Base-by-base conservation (phyloP, 768 basidiomycete species). In the Lactarius tabidus region DNA sequence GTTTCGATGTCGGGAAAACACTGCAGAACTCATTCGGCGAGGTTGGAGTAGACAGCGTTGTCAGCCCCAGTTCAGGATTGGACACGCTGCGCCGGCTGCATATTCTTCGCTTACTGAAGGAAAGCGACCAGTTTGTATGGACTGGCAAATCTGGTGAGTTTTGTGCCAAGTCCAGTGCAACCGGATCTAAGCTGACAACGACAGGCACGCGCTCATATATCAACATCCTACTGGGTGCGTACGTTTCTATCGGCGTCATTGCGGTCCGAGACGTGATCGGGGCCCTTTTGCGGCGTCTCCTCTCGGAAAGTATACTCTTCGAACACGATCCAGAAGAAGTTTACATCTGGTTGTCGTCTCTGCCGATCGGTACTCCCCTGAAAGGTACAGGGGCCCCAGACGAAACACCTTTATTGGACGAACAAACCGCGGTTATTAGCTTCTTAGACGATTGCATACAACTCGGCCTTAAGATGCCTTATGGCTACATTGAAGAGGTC, bases 361-460 rank as follows among this genome's bases (percentile, higher is more conserved):
- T 95, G 0, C 90, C 92, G 0, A 74, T 72, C 4, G 77, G 74
- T 8, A 74, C 72, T 35, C 79, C 80, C 15, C 70, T 70, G 17
- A 69, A 70, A 17, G 72, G 75, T 31, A 75, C 78, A 1, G 73
- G 80, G 64, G 75, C 83, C 2, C 84, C 84, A 1, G 85, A 89
- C 63, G 83, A 80, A 4, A 75, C 81, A 0, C 72, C 78, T 6
- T 76, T 89, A 26, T 79, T 77, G 2, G 84, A 84, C 53, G 90
- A 89, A 75, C 77, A 78, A 14, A 80, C 81, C 7, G 78, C 79
- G 51, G 83, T 88, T 31, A 76, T 89, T 20, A 64, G 75, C 0
- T 94, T 97, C 76, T 70, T 97, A 14, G 95, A 98, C 68, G 93
- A 95, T 58, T 96, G 93, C 71, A 80, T 90, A 3, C 87, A 89